A percentile compares a stretch with the other conserved stretches of the same genome.
Conservation (phyloP, 768 basidiomycete species). For the Ramaria rubella region DNA sequence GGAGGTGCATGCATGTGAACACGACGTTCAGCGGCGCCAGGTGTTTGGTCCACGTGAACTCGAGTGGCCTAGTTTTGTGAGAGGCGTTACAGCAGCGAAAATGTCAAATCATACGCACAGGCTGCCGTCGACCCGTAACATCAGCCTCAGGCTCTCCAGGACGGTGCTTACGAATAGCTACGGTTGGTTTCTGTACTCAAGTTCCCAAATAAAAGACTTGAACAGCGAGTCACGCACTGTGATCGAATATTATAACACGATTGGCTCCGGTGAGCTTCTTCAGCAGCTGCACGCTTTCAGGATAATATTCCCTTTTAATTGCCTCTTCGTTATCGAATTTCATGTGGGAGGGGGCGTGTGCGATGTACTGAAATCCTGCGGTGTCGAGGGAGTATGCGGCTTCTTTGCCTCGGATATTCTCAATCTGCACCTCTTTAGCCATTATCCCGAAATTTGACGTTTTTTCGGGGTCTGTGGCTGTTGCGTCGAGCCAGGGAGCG, state of each 20-base stretch:
- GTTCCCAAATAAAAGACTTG: background rate
- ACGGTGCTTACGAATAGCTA: conserved; percentile 39
- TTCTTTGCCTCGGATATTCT: conserved; percentile 32
- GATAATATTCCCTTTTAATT: conserved; percentile 34
- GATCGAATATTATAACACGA: conserved; percentile 36
- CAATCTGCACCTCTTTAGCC: too few species aligned
- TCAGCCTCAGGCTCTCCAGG: conserved; percentile 30
- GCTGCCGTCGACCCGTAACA: conserved; percentile 38
- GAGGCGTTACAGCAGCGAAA: conserved; percentile 9
- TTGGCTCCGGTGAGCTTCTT: conserved; percentile 36
- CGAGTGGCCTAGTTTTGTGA: conserved; percentile 23
- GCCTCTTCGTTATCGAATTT: conserved; percentile 30
- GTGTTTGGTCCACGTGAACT: conserved; percentile 44
- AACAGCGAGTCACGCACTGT: conserved; percentile 25
- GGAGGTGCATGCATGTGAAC: conserved; percentile 39
- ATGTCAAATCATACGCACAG: conserved; percentile 19
- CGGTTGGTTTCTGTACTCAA: too few species aligned
- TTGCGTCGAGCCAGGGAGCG: too few species aligned
- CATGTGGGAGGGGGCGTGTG: conserved; percentile 15
- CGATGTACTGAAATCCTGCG: conserved; percentile 39
- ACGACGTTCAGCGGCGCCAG: conserved; percentile 32
- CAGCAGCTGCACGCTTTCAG: conserved; percentile 32
- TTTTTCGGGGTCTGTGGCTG: too few species aligned
- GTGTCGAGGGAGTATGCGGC: conserved; percentile 25
- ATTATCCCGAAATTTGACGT: too few species aligned